Conservation (phyloP, 2,329 filamentous ascomycete species). For the Ascochyta lentis region DNA sequence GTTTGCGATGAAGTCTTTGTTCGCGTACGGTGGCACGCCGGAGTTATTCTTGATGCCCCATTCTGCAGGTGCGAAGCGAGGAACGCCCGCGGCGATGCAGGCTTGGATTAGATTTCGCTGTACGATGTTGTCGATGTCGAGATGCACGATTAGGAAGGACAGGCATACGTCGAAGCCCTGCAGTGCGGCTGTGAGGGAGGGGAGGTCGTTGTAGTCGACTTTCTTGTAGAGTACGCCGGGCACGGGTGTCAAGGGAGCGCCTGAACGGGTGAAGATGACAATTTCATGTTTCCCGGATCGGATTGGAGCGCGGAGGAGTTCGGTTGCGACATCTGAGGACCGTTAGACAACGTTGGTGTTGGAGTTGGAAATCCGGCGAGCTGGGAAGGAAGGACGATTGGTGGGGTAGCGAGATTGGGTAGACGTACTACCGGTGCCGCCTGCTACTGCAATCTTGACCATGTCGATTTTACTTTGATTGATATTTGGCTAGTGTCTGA, state of each 20-base stretch:
- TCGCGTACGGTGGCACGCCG: slow-evolving; percentile 57
- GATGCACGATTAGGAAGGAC: slow-evolving; percentile 48
- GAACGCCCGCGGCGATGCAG: slow-evolving; percentile 37
- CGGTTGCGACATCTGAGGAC: slow-evolving; percentile 58
- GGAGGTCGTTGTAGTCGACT: slow-evolving; percentile 55
- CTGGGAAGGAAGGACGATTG: neutral
- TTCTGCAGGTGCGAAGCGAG: slow-evolving; percentile 42
- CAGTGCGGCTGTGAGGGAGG: slow-evolving; percentile 49
- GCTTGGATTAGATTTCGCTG: slow-evolving; percentile 46
- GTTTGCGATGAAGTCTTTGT: slow-evolving; percentile 58
- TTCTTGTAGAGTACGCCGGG: slow-evolving; percentile 50
- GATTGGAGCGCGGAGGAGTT: slow-evolving; percentile 60
- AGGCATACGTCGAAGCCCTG: slow-evolving; percentile 58
- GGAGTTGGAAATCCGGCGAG: neutral
- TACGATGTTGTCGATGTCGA: slow-evolving; percentile 28
- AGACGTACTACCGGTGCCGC: slow-evolving; percentile 46
- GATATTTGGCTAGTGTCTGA: neutral
- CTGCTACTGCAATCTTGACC: slow-evolving; percentile 47
- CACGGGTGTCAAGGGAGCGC: slow-evolving; percentile 26
- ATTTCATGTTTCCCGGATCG: slow-evolving; percentile 61
- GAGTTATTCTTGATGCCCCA: slow-evolving; percentile 37
- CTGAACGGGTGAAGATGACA: slow-evolving; percentile 58
- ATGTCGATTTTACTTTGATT: slow-evolving; percentile 18
- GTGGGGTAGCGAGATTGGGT: neutral
- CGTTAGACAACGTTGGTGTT: neutral